Evolutionary conservation across 495 filamentous ascomycete genomes (phyloP).

Genomic region (Xylaria acuta): DNA sequence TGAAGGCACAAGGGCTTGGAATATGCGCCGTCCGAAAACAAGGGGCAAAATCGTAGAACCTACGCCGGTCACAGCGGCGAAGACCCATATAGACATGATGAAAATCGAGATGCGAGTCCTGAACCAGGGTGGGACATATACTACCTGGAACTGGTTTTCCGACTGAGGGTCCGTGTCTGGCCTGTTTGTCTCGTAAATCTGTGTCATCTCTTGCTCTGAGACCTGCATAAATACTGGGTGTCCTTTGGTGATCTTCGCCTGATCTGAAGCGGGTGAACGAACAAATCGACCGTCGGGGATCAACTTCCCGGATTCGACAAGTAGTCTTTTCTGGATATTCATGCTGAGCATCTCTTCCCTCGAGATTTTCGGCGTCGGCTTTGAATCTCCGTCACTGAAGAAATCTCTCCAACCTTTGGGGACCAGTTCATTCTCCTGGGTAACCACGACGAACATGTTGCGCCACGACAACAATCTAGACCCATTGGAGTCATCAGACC

Average conservation of each 20-base stretch:
- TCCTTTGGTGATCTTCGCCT: conserved; percentile 90
- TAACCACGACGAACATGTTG: conserved; percentile 46
- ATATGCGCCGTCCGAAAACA: conserved; percentile 78
- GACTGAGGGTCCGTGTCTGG: conserved; percentile 71
- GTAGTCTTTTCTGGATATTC: conserved; percentile 42
- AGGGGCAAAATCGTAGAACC: conserved; percentile 84
- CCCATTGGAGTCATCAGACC: conserved; percentile 33
- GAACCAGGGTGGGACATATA: conserved; percentile 92
- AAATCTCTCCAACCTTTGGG: conserved; percentile 50
- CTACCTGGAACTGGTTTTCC: conserved; percentile 73
- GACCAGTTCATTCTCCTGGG: conserved; percentile 38
- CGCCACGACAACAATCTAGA: conserved; percentile 39
- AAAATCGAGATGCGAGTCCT: conserved; percentile 80
- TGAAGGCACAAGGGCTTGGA: conserved; percentile 69
- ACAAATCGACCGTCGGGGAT: conserved; percentile 82
- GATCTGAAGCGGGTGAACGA: conserved; percentile 87
- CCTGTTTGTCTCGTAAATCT: conserved; percentile 60
- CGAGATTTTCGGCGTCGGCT: conserved; percentile 35
- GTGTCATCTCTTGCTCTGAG: conserved; percentile 68
- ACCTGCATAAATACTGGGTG: conserved; percentile 81
- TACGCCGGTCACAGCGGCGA: conserved; percentile 92
- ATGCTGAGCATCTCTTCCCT: conserved; percentile 34
- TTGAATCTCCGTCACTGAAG: conserved; percentile 45
- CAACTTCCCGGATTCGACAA: conserved; percentile 51
- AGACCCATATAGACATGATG: conserved; percentile 89